These are phyloP conservation scores for Diaporthe sp. DNA, from an alignment of 2,329 filamentous ascomycete species.

Conservation along the genomic window DNA sequence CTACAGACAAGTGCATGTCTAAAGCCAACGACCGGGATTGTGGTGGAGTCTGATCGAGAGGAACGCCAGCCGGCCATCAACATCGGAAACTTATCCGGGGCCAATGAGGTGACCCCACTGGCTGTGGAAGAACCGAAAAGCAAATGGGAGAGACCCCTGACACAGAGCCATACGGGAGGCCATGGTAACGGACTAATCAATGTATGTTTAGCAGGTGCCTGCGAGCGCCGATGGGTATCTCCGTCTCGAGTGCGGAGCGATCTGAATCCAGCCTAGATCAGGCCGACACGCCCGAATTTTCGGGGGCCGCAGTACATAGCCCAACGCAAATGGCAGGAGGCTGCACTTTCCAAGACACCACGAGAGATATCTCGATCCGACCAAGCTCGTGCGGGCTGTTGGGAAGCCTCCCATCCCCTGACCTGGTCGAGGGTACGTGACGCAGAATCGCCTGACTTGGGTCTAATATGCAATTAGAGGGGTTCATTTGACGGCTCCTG, in stretches of 20 bases:
- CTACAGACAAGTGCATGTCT: conserved; percentile 17
- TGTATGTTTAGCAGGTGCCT: background rate
- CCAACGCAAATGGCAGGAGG: background rate
- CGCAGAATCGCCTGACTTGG: background rate
- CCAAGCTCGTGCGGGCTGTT: conserved; percentile 1
- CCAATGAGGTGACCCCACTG: background rate
- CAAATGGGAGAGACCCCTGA: background rate
- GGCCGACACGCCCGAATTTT: background rate
- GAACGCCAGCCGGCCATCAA: background rate
- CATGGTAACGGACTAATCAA: background rate
- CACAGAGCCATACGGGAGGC: background rate
- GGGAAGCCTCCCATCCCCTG: background rate
- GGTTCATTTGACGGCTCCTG: background rate
- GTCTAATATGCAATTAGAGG: conserved; percentile 21
- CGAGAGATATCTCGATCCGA: background rate
- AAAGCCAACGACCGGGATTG: background rate
- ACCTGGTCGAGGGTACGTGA: background rate
- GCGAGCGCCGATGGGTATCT: background rate
- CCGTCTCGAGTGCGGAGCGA: conserved; percentile 1
- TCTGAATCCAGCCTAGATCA: conserved; percentile 18
- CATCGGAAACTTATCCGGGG: background rate
- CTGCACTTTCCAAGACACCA: background rate
- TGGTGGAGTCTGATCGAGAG: background rate
- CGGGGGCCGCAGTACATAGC: background rate
- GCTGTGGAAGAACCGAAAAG: conserved; percentile 11